phyloP scores from a whole-genome alignment of 805 yeast genomes.

The Candida hungchunana region DNA sequence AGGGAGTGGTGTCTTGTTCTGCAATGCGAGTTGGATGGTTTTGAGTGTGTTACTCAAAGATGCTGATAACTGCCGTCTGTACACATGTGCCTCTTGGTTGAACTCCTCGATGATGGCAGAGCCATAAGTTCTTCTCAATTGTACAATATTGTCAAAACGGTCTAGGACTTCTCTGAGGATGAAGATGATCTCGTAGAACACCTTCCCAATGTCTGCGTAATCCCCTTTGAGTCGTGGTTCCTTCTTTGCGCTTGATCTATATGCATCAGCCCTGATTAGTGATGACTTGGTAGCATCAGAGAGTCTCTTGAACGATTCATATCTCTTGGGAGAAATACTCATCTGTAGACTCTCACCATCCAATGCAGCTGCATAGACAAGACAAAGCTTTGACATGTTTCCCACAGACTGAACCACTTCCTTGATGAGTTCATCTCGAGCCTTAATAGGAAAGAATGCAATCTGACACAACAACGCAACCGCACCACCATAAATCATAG shows the following conservation, averaged over 20 bases:
- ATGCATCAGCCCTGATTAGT: constrained; percentile 37
- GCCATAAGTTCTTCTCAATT: constrained; percentile 40
- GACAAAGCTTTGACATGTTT: constrained; percentile 35
- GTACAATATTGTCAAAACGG: constrained; percentile 41
- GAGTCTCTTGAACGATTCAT: constrained; percentile 28
- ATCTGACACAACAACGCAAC: constrained; percentile 43
- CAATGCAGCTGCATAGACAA: constrained; percentile 37
- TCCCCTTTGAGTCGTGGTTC: constrained; percentile 48
- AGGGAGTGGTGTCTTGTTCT: constrained; percentile 43
- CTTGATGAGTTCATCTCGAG: constrained; percentile 39
- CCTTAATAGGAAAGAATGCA: constrained; percentile 42
- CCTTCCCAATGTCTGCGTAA: constrained; percentile 34
- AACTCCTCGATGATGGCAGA: constrained; percentile 43
- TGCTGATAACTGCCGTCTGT: constrained; percentile 42
- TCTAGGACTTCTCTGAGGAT: constrained; percentile 43
- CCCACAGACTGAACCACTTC: constrained; percentile 39
- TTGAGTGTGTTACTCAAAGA: constrained; percentile 36
- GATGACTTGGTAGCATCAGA: constrained; percentile 37
- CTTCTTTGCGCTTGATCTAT: constrained; percentile 36
- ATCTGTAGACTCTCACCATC: constrained; percentile 28
- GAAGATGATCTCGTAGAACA: constrained; percentile 42
- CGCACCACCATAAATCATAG: constrained; percentile 47
- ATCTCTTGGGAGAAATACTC: constrained; percentile 30
- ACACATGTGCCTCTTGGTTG: constrained; percentile 35
- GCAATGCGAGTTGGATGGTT: constrained; percentile 40